Evolutionary conservation across 78 protist genomes (phyloP).

Genomic region (Planoprotostelium fungivorum): DNA sequence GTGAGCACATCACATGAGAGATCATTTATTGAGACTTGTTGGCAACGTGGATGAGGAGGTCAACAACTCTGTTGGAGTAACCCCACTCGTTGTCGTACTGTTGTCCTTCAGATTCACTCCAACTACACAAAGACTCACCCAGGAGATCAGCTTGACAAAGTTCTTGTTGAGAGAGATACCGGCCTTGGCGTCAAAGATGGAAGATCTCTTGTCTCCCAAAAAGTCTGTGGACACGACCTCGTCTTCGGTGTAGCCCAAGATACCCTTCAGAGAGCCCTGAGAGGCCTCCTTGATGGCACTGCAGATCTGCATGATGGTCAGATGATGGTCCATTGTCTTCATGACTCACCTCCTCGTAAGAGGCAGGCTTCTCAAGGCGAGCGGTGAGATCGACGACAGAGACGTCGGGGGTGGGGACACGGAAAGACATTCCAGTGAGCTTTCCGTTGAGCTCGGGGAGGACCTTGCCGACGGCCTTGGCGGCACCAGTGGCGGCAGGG

Average conservation of each 20-base stretch:
- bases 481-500: slow-evolving; percentile 99
- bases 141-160: slow-evolving; percentile 97
- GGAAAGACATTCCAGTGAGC: slow-evolving; percentile 99
- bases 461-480: slow-evolving; percentile 96
- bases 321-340: no score
- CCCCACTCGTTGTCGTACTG: slow-evolving; percentile 98
- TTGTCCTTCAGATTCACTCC: no score
- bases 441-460: slow-evolving; percentile 93
- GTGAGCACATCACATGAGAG: no score
- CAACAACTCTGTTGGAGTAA: slow-evolving; percentile 94
- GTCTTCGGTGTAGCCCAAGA: slow-evolving; percentile 96
- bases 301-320: no score
- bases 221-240: slow-evolving; percentile 96
- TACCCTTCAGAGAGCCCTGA: slow-evolving; percentile 72
- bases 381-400: slow-evolving; percentile 98
- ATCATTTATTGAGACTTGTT: no score
- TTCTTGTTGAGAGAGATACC: slow-evolving; percentile 89
- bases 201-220: slow-evolving; percentile 81
- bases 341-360: slow-evolving; percentile 92
- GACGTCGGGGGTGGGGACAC: slow-evolving; percentile 98
- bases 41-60: slow-evolving; percentile 77
- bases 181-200: slow-evolving; percentile 95
- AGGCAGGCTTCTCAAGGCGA: slow-evolving; percentile 78
- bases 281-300: slow-evolving; percentile 80
- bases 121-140: slow-evolving; percentile 32